Evolutionary conservation across 2,329 filamentous ascomycete genomes (phyloP).

Genomic region (Colletotrichum graminicola): DNA sequence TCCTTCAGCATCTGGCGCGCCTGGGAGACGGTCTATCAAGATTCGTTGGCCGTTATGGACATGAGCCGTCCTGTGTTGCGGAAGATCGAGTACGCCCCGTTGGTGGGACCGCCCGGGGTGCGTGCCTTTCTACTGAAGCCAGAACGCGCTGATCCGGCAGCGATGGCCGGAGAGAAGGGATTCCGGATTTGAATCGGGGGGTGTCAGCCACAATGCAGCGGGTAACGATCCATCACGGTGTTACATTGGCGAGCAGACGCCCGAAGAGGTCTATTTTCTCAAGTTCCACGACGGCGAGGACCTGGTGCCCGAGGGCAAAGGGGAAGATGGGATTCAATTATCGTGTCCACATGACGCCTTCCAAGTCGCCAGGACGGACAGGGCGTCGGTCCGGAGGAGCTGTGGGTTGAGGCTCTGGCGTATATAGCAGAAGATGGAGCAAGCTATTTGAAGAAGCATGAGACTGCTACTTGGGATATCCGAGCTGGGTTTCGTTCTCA

Average conservation of each 20-base stretch:
- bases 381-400: constrained; percentile 1
- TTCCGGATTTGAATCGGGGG: constrained; percentile 5
- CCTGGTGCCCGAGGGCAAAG: not conserved
- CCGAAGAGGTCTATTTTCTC: constrained; percentile 15
- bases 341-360: constrained; percentile 11
- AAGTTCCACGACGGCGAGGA: constrained; percentile 23
- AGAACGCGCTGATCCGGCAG: constrained; percentile 15
- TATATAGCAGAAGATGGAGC: not conserved
- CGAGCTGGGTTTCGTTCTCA: not conserved
- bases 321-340: not conserved
- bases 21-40: constrained; percentile 13
- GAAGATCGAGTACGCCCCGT: constrained; percentile 13
- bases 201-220: not conserved
- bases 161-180: not conserved
- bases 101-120: not conserved
- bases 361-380: not conserved
- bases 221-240: not conserved
- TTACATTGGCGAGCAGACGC: constrained; percentile 23
- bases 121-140: constrained; percentile 22
- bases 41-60: constrained; percentile 24
- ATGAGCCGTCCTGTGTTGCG: constrained; percentile 11
- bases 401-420: constrained; percentile 25
- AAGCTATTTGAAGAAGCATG: no score
- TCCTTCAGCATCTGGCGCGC: constrained; percentile 28
- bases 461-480: no score